Percentiles rank a stretch among this genome's conserved stretches.
Conservation (phyloP, 2,329 filamentous ascomycete genomes). For the Blumeria hordei region DNA sequence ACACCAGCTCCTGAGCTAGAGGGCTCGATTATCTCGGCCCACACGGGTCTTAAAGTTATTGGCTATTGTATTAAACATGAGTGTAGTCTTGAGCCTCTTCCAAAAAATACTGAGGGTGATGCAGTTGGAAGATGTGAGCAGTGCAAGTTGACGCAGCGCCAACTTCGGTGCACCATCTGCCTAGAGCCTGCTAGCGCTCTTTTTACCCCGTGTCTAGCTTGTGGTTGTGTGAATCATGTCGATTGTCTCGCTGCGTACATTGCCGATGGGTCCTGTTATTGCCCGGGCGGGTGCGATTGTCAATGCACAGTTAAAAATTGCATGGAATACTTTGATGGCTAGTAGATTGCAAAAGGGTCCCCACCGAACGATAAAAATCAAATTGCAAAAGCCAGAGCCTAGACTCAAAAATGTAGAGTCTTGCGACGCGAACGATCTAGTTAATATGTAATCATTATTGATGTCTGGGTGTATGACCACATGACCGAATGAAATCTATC, state of each 20-base stretch:
- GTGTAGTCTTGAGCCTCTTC: conserved; percentile 32
- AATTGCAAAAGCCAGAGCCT: no score
- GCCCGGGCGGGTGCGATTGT: conserved; percentile 41
- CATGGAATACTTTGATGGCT: conserved; percentile 33
- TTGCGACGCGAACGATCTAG: no score
- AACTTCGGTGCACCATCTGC: conserved; percentile 38
- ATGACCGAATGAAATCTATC: no score
- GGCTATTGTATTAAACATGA: conserved; percentile 39
- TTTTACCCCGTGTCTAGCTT: conserved; percentile 35
- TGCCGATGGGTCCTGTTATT: conserved; percentile 22
- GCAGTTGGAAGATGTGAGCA: conserved; percentile 24
- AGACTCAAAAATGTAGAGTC: no score
- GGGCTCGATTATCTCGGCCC: no score
- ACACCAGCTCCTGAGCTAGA: background rate
- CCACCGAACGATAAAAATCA: no score
- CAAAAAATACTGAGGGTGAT: conserved; percentile 17
- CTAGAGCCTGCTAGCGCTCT: conserved; percentile 33
- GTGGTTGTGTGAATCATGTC: conserved; percentile 37
- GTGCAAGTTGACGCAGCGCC: conserved; percentile 29
- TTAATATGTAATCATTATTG: no score
- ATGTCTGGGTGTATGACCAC: no score
- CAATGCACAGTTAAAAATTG: conserved; percentile 32
- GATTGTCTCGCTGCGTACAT: conserved; percentile 19
- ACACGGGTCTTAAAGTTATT: conserved; percentile 32
- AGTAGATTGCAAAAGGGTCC: conserved; percentile 27